Percentiles rank a stretch among this genome's conserved stretches.
Evolutionary conservation across 352 stramenopile genomes (phyloP).

Genomic region (Pythium oligandrum): DNA sequence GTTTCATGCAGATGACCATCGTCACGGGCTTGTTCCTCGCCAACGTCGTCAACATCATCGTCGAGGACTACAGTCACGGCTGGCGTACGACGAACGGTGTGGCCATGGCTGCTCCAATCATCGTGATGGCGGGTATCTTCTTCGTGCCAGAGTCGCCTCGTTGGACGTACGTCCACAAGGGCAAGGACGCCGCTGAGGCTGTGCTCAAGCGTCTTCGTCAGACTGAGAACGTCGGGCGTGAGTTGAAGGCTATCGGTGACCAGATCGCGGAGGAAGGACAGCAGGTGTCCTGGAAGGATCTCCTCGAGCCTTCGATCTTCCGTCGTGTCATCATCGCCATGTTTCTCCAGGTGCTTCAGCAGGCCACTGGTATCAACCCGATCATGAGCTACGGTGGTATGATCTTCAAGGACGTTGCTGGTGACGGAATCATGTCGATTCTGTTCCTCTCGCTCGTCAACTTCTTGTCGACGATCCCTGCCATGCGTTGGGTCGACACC

Average conservation of each 20-base stretch:
- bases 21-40: slow-evolving; percentile 36
- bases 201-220: slow-evolving; percentile 18
- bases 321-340: slow-evolving; percentile 21
- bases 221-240: slow-evolving; percentile 17
- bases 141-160: slow-evolving; percentile 27
- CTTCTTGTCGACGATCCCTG: slow-evolving; percentile 21
- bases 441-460: slow-evolving; percentile 1
- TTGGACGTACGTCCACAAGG: slow-evolving; percentile 4
- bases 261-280: slow-evolving; percentile 18
- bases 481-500: slow-evolving; percentile 23
- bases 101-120: slow-evolving; percentile 15
- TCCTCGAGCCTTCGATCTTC: slow-evolving; percentile 16
- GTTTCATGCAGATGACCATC: slow-evolving; percentile 64
- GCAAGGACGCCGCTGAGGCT: slow-evolving; percentile 11
- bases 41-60: slow-evolving; percentile 22
- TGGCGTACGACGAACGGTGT: slow-evolving; percentile 22
- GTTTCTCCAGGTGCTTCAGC: slow-evolving; percentile 20
- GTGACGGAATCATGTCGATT: too few relatives aligned
- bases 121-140: slow-evolving; percentile 27
- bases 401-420: too few relatives aligned
- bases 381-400: slow-evolving; percentile 14
- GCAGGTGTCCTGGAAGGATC: slow-evolving; percentile 12
- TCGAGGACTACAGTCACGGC: slow-evolving; percentile 16
- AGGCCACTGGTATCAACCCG: slow-evolving; percentile 25
- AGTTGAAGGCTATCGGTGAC: slow-evolving; percentile 27